phyloP scores from a whole-genome alignment of 2,329 filamentous ascomycete species.

The Talaromyces islandicus region DNA sequence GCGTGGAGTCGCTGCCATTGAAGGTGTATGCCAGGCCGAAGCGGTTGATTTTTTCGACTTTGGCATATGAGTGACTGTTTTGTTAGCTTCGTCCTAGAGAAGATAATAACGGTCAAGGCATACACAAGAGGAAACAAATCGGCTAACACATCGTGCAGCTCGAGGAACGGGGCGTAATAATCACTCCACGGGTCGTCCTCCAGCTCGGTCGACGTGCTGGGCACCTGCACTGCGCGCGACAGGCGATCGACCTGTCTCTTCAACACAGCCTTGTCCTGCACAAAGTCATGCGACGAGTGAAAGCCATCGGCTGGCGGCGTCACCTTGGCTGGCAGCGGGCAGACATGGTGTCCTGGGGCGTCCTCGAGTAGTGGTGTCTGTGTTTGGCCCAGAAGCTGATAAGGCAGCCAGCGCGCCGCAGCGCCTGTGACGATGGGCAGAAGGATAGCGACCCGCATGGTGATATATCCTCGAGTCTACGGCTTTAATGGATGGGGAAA shows the following conservation, averaged over 20 bases:
- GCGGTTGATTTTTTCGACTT: conserved; percentile 54
- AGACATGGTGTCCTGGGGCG: conserved; percentile 11
- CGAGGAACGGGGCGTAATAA: conserved; percentile 54
- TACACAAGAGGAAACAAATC: conserved; percentile 48
- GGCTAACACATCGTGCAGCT: conserved; percentile 47
- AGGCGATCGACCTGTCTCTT: conserved; percentile 44
- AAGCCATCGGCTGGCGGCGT: conserved; percentile 22
- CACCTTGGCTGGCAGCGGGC: conserved; percentile 25
- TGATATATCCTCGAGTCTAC: not conserved
- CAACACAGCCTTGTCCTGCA: conserved; percentile 23
- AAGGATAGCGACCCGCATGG: not conserved
- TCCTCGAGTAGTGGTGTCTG: conserved; percentile 5
- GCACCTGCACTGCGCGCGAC: conserved; percentile 44
- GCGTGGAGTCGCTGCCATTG: conserved; percentile 45
- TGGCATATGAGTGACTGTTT: conserved; percentile 31
- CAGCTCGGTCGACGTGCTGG: conserved; percentile 45
- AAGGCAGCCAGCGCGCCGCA: conserved; percentile 2
- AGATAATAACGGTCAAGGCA: conserved; percentile 20
- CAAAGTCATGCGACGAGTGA: conserved; percentile 20
- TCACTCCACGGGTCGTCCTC: conserved; percentile 39
- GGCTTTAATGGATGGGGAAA: not conserved
- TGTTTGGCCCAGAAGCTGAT: not conserved
- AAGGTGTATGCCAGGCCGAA: conserved; percentile 59
- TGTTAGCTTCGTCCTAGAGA: not conserved
- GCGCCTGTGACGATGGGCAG: conserved; percentile 3